A percentile compares a stretch with the other conserved stretches of the same genome.
Conservation (phyloP, 2,329 filamentous ascomycete species). For the Monosporascus sp. region DNA sequence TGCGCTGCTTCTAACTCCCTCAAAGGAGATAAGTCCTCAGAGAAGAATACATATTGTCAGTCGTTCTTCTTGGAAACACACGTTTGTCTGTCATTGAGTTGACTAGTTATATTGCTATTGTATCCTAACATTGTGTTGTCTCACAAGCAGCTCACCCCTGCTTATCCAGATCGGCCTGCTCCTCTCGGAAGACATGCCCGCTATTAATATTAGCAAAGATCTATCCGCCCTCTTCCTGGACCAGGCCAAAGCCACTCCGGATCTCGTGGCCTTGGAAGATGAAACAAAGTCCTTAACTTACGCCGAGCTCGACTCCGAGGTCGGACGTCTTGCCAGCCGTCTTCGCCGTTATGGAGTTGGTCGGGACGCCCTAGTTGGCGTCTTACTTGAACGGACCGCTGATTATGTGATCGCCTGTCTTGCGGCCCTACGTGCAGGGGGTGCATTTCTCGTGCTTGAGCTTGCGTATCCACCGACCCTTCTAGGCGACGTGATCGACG, state of each 20-base stretch:
- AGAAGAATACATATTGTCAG: too few relatives aligned
- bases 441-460: slow-evolving; percentile 76
- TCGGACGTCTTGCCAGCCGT: slow-evolving; percentile 57
- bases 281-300: slow-evolving; percentile 65
- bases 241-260: slow-evolving; percentile 64
- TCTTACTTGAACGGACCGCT: slow-evolving; percentile 69
- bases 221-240: slow-evolving; percentile 65
- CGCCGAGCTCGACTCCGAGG: slow-evolving; percentile 63
- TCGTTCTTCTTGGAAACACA: too few relatives aligned
- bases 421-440: slow-evolving; percentile 71
- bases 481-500: slow-evolving; percentile 70
- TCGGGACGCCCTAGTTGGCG: slow-evolving; percentile 69
- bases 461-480: slow-evolving; percentile 72
- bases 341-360: slow-evolving; percentile 65
- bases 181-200: slow-evolving; percentile 43
- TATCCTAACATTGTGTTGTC: too few relatives aligned
- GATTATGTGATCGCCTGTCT: slow-evolving; percentile 77
- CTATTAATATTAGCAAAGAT: slow-evolving; percentile 69
- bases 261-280: slow-evolving; percentile 69
- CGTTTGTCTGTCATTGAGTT: too few relatives aligned
- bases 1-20: too few relatives aligned
- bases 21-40: too few relatives aligned
- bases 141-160: neutral
- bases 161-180: neutral
- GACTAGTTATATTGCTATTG: too few relatives aligned